Evolutionary conservation across 2,329 filamentous ascomycete genomes (phyloP).

Genomic region (Phialophora macrospora): DNA sequence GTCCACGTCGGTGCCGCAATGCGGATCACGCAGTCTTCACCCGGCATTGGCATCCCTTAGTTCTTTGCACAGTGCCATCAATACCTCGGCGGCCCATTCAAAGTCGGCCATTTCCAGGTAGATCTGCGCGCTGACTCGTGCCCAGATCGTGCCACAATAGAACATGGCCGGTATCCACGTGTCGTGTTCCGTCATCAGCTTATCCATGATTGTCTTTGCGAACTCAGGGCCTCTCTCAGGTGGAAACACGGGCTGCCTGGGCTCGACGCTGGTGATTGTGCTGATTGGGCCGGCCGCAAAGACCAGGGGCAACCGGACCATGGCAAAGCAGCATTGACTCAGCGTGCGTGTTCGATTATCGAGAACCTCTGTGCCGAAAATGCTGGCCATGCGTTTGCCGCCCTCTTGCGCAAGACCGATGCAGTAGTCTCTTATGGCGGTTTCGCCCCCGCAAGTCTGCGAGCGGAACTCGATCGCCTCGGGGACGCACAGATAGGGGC

Average conservation of each 20-base stretch:
- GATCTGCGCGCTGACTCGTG: constrained; percentile 75
- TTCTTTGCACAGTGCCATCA: neutral
- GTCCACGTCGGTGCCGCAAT: neutral
- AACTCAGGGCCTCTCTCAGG: neutral
- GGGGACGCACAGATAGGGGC: constrained; percentile 71
- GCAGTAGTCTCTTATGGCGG: constrained; percentile 67
- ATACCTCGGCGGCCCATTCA: constrained; percentile 38
- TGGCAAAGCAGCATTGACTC: constrained; percentile 62
- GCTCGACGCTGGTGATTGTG: neutral
- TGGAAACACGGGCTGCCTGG: neutral
- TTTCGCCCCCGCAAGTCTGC: constrained; percentile 72
- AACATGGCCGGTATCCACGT: constrained; percentile 52
- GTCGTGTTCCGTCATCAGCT: neutral
- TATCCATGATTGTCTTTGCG: neutral
- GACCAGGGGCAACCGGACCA: constrained; percentile 61
- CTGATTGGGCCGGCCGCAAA: neutral
- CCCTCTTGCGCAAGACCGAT: constrained; percentile 66
- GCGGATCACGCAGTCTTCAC: neutral
- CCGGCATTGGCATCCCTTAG: neutral
- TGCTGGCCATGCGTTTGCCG: constrained; percentile 62
- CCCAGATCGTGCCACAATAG: constrained; percentile 68
- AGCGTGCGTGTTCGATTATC: neutral
- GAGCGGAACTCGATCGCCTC: constrained; percentile 73
- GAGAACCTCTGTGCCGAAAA: constrained; percentile 71
- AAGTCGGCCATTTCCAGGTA: constrained; percentile 80